A percentile compares a stretch with the other conserved stretches of the same genome.
Evolutionary conservation across 495 filamentous ascomycete species (phyloP).

Genomic region (Opeltia flavorubescens): DNA sequence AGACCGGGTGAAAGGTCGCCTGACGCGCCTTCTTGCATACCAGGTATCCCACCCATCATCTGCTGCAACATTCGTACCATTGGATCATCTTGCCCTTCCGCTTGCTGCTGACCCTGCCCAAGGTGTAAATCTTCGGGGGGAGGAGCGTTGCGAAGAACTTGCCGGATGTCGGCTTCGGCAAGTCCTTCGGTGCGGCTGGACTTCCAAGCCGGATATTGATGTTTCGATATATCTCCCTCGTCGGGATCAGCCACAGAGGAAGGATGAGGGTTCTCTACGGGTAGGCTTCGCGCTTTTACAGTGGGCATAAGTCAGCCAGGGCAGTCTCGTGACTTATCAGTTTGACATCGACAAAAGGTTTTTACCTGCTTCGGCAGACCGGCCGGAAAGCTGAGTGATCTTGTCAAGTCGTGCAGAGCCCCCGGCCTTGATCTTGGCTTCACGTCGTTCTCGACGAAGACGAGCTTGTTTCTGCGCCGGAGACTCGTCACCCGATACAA

Average conservation of each 20-base stretch:
- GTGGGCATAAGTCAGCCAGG: no score
- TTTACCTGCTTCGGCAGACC: constrained; percentile 17
- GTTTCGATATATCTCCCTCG: constrained; percentile 58
- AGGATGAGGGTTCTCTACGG: background rate
- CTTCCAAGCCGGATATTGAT: constrained; percentile 31
- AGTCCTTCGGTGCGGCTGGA: background rate
- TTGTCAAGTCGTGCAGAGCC: constrained; percentile 67
- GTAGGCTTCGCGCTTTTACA: no score
- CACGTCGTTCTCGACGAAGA: constrained; percentile 74
- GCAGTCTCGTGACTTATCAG: no score
- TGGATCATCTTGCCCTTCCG: constrained; percentile 34
- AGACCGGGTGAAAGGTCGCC: constrained; percentile 22
- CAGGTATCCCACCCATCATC: constrained; percentile 34
- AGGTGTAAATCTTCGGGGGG: constrained; percentile 20
- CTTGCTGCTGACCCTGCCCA: constrained; percentile 21
- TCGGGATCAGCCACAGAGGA: constrained; percentile 43
- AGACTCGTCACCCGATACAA: background rate
- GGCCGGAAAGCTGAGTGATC: constrained; percentile 67
- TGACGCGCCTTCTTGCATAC: constrained; percentile 12
- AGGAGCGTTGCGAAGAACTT: constrained; percentile 25
- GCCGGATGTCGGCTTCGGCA: constrained; percentile 23
- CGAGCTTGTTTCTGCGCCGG: constrained; percentile 29
- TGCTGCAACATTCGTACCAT: constrained; percentile 48
- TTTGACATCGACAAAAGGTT: constrained; percentile 2
- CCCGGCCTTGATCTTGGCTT: constrained; percentile 78